Evolutionary conservation across 2,329 filamentous ascomycete species (phyloP), one percentile per base, ranked within the genome.

Genomic region (Alternaria solani): DNA sequence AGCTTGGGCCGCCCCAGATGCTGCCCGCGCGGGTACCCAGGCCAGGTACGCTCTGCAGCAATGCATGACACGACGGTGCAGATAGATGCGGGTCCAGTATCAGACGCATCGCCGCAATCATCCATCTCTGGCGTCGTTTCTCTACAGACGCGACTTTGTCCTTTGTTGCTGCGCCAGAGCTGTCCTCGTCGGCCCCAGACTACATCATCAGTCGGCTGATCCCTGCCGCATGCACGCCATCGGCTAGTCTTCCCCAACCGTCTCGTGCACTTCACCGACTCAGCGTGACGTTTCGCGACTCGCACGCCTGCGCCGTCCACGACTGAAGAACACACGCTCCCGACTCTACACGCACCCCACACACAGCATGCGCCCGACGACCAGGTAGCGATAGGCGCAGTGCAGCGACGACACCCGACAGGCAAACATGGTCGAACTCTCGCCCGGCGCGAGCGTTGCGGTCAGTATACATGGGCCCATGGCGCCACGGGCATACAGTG

Each of bases 381-480:
- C 57, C 44, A 70, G 76, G 75, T 78, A 78, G 69, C 72, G 66
- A 59, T 18, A 53, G 63, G 60, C 62, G 60, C 61, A 60, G 60
- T 53, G 65, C 66, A 66, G 62, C 65, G 55, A 65, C 67, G 61
- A 54, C 62, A 57, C 36, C 58, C 59, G 54, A 25, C 44, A 43
- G 34, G 38, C 36, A 64, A 68, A n/a, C 66, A 80, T 79, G 75
- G 78, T 79, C 63, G 78, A 78, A 65, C 75, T 81, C 52, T 80
- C 79, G 61, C 68, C 78, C 51, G 75, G 76, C 66, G 79, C 75
- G 63, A 80, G 78, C 72, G 74, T 80, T 64, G 77, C 78, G 67
- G 79, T 81, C 65, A 69, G 79, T 75, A 23, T 14, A 54, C 32
- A 18, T 4, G 28, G 5, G 25, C 26, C 28, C 43, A 14, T 28